Evolutionary conservation across 2,329 filamentous ascomycete genomes (phyloP).

Genomic region (Thielaviopsis ethacetica): DNA sequence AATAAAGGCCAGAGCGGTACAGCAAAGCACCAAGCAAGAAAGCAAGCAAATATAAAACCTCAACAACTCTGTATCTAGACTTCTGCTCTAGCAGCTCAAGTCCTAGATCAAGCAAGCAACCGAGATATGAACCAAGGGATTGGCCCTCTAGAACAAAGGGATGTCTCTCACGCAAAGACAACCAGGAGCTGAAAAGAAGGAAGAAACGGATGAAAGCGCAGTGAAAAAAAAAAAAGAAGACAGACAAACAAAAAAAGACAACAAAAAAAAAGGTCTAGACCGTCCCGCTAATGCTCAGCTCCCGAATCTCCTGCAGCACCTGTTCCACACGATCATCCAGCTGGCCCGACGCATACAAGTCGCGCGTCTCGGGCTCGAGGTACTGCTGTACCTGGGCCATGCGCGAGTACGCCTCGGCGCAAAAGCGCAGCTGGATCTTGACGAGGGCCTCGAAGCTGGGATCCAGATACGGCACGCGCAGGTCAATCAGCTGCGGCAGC

Average conservation of each 20-base stretch:
- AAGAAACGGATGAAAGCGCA: background rate
- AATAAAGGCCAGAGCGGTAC: background rate
- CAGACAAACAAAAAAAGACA: background rate
- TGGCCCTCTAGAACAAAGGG: too few relatives aligned
- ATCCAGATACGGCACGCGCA: constrained; percentile 92
- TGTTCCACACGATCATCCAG: constrained; percentile 85
- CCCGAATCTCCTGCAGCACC: constrained; percentile 89
- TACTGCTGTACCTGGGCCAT: constrained; percentile 99
- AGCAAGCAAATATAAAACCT: background rate
- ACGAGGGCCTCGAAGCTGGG: constrained; percentile 95
- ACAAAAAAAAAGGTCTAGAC: constrained; percentile 24
- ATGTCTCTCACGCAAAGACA: too few relatives aligned
- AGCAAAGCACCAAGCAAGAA: background rate
- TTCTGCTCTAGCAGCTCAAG: background rate
- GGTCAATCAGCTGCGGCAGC: constrained; percentile 86
- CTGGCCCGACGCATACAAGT: constrained; percentile 89
- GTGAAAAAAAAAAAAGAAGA: background rate
- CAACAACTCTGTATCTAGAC: background rate
- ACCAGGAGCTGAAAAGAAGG: too few relatives aligned
- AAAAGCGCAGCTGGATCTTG: constrained; percentile 96
- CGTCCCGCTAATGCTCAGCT: constrained; percentile 75
- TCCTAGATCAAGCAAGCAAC: background rate
- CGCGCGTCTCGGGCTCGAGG: constrained; percentile 83
- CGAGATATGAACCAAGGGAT: too few relatives aligned
- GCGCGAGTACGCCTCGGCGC: constrained; percentile 87